Evolutionary conservation across 768 basidiomycete species (phyloP).

Genomic region (Cystofilobasidium capitatum): DNA sequence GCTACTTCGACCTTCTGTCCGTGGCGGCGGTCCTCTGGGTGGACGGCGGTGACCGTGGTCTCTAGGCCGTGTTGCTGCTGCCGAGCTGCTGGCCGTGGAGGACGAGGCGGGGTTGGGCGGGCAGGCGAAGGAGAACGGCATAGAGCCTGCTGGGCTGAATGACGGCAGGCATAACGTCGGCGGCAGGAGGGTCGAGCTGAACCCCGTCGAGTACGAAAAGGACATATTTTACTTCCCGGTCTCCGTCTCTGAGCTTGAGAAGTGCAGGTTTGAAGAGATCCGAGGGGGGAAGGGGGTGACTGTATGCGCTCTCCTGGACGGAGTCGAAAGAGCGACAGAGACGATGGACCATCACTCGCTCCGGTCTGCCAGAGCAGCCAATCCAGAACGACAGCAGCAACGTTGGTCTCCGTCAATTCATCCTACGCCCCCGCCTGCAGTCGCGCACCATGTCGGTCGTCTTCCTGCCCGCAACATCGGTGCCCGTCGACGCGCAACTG

Average conservation of each 20-base stretch:
- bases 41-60: neutral
- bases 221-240: too few species aligned
- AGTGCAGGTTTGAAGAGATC: neutral
- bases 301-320: too few species aligned
- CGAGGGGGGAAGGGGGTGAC: neutral
- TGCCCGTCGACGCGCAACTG: neutral
- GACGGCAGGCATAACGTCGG: neutral
- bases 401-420: too few species aligned
- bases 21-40: neutral
- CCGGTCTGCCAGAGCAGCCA: too few species aligned
- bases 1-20: too few species aligned
- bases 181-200: constrained; percentile 38
- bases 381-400: too few species aligned
- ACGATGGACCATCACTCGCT: too few species aligned
- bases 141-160: neutral
- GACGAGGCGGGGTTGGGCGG: constrained; percentile 5
- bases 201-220: constrained; percentile 61
- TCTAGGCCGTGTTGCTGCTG: too few species aligned
- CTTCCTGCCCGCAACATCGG: neutral
- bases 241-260: neutral
- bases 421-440: neutral
- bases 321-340: too few species aligned
- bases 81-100: neutral
- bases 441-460: neutral
- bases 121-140: constrained; percentile 5